Conservation (phyloP, 495 filamentous ascomycete species). For the Talaromyces stipitatus region DNA sequence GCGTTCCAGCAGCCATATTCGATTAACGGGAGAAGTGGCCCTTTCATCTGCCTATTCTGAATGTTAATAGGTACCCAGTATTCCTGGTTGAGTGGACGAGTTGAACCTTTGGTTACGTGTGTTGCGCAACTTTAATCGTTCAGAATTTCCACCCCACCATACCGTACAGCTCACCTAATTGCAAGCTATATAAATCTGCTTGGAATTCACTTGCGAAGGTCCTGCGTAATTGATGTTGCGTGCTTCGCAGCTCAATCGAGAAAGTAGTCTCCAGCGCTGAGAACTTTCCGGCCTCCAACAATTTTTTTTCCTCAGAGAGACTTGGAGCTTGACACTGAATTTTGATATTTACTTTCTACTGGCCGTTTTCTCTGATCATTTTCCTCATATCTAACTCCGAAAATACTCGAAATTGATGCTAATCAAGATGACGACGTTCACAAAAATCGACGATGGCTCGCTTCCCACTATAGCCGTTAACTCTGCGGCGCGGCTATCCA, state of each 20-base stretch:
- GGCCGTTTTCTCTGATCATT: background rate
- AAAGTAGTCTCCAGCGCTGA: background rate
- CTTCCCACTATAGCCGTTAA: constrained; percentile 55
- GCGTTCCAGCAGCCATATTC: background rate
- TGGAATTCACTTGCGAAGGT: background rate
- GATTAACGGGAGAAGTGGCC: background rate
- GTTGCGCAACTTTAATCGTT: background rate
- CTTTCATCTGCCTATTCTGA: background rate
- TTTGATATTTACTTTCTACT: background rate
- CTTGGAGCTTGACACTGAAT: background rate
- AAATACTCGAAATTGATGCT: background rate
- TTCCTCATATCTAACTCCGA: background rate
- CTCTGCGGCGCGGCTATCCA: constrained; percentile 50
- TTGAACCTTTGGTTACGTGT: background rate
- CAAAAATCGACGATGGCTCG: constrained; percentile 49
- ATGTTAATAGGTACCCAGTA: background rate
- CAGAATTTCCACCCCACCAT: background rate
- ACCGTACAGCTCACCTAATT: background rate
- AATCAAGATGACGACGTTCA: constrained; percentile 59
- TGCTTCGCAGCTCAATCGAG: background rate
- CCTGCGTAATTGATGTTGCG: background rate
- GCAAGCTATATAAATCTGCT: background rate
- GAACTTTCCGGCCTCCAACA: background rate
- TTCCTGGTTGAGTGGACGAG: background rate
- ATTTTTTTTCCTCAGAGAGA: background rate